Evolutionary conservation across 768 basidiomycete genomes (phyloP), one percentile per base, ranked within the genome.

Genomic region (Flagelloscypha sp.): DNA sequence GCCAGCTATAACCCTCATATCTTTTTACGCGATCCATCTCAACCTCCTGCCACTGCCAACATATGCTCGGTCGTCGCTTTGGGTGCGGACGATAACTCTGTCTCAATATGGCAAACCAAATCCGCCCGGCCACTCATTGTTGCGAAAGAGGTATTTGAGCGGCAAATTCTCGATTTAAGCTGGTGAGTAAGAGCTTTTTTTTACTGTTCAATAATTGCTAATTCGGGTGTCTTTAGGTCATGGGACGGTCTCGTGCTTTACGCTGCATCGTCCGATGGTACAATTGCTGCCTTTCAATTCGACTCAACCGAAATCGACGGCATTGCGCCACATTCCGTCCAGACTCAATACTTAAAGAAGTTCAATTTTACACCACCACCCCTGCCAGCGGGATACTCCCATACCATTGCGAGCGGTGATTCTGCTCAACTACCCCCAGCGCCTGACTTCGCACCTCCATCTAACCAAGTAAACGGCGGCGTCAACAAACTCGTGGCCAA

Each of bases 91-190:
- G 90, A 95, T 53, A 73, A 88, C 41, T 88, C 86, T 5, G 79
- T 99, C 19, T 95, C 92, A 3, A 76, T 99, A 6, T 99, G 95
- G 95, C 80, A 93, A 55, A 98, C 94, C 3, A 90, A 92, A 45
- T 77, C 80, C 0, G 86, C 85, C 3, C 73, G 87, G 23, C 95
- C 95, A 1, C 62, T 97, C 12, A 85, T 95, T 30, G 94, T 98
- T 2, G 79, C 92, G 0, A 83, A 87, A 50, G 90, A 98, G 43
- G 84, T 93, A 0, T 97, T 98, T 44, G 92, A 93, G 36, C 64
- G 93, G 40, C 87, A 93, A 47, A 87, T 97, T 31, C 81, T 97
- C 72, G 95, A 99, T 55, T 66, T 99, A 12, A 87, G 80, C 51
- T 99, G 95, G 95, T 93, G 48, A 47, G 81, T 52, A 3, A 19